Evolutionary conservation across 352 stramenopile genomes (phyloP).

Genomic region (Pythium myriotylum): DNA sequence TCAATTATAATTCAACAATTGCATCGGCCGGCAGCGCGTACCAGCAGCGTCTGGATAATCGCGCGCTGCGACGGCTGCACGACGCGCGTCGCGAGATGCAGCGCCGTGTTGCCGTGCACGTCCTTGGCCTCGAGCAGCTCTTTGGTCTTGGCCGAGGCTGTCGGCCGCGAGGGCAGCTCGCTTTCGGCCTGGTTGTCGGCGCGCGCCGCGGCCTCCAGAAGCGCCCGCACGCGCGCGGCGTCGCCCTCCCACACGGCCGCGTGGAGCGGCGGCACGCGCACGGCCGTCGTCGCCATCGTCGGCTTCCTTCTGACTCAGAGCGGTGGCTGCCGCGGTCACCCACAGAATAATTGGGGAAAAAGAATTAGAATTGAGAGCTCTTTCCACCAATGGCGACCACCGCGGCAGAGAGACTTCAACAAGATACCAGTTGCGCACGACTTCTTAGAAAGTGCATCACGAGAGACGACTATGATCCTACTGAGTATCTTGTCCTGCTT

Average conservation of each 20-base stretch:
- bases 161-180: no score
- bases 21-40: conserved; percentile 15
- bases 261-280: conserved; percentile 49
- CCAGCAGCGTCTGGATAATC: conserved; percentile 64
- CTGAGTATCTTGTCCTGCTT: no score
- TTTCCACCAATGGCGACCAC: neutral
- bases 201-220: conserved; percentile 29
- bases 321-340: no score
- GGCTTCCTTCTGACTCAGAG: no score
- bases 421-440: no score
- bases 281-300: neutral
- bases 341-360: neutral
- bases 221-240: conserved; percentile 29
- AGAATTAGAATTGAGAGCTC: neutral
- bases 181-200: neutral
- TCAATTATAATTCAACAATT: neutral
- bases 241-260: conserved; percentile 77
- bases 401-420: neutral
- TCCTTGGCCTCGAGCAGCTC: conserved; percentile 61
- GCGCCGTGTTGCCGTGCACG: conserved; percentile 60
- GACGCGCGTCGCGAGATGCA: conserved; percentile 74
- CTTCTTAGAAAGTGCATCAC: no score
- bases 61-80: conserved; percentile 60
- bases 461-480: no score
- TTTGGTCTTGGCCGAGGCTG: no score